These are phyloP conservation scores for Ocimum tenuiflorum DNA, from an alignment of 257 asterid genomes.

Conservation along the genomic window DNA sequence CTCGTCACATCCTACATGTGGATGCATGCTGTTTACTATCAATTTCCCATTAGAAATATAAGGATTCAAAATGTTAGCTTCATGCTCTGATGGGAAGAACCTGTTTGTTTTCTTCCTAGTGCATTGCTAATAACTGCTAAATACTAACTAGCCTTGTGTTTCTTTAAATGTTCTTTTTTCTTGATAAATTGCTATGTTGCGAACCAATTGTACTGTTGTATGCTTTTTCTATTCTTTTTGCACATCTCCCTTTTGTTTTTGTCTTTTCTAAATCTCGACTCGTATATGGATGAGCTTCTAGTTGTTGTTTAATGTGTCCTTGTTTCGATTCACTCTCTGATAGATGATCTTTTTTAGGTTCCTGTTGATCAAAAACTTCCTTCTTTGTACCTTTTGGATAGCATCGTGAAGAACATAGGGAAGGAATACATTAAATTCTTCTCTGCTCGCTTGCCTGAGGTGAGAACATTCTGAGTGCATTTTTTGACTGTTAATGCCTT, in stretches of 20 bases:
- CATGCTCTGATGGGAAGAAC: background rate
- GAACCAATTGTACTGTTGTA: background rate
- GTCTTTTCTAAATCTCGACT: background rate
- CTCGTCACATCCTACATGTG: background rate
- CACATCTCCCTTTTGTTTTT: background rate
- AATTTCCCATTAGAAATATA: background rate
- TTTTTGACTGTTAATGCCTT: background rate
- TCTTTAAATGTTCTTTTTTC: background rate
- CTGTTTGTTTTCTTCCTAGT: background rate
- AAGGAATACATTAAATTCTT: constrained; percentile 64
- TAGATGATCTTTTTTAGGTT: constrained; percentile 43
- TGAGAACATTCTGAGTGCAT: constrained; percentile 30
- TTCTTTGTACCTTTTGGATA: constrained; percentile 86
- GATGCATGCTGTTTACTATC: background rate
- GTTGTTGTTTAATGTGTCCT: constrained; percentile 14
- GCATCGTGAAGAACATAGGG: constrained; percentile 94
- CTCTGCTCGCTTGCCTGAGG: constrained; percentile 79
- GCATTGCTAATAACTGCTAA: background rate
- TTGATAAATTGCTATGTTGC: background rate
- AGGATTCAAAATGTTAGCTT: background rate
- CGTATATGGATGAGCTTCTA: background rate
- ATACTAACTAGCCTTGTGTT: background rate
- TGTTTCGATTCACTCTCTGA: constrained; percentile 16
- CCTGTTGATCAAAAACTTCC: constrained; percentile 85
- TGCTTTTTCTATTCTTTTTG: background rate